Conservation (phyloP, 163 green algal genomes). For the Scenedesmus sp. region DNA sequence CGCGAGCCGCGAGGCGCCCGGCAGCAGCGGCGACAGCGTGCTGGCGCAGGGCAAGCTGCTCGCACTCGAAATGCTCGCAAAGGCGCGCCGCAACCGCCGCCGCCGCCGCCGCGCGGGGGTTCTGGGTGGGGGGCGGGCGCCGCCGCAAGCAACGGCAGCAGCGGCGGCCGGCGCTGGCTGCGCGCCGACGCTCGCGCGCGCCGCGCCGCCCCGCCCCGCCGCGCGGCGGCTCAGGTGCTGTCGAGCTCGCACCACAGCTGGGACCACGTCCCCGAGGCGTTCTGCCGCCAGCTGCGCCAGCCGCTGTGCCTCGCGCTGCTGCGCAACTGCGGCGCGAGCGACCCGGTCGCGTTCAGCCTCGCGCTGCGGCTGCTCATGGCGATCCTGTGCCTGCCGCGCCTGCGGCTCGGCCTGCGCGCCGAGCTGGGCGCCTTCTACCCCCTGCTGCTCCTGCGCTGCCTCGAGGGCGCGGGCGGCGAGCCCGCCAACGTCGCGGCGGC, state of each 20-base stretch:
- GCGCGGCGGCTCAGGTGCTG: too few relatives aligned
- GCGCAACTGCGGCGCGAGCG: constrained; percentile 73
- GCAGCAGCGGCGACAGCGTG: constrained; percentile 1
- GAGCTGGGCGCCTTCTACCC: constrained; percentile 94
- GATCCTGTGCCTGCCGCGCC: constrained; percentile 53
- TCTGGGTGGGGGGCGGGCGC: too few relatives aligned
- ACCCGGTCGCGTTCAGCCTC: constrained; percentile 62
- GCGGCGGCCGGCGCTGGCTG: too few relatives aligned
- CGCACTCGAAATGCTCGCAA: constrained; percentile 85
- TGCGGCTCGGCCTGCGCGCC: constrained; percentile 68
- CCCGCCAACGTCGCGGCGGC: constrained; percentile 55
- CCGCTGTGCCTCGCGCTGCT: constrained; percentile 88
- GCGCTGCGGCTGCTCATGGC: constrained; percentile 67
- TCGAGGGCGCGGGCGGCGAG: constrained; percentile 64
- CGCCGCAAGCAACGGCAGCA: too few relatives aligned
- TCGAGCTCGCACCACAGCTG: constrained; percentile 70
- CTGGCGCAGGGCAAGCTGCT: constrained; percentile 83
- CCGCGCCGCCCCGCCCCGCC: too few relatives aligned
- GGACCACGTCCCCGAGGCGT: constrained; percentile 72
- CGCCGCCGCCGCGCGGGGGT: too few relatives aligned
- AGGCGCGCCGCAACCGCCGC: constrained; percentile 70
- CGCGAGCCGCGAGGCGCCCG: constrained; percentile 54
- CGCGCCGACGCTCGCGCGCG: too few relatives aligned
- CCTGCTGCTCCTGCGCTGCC: constrained; percentile 83
- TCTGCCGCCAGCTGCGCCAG: constrained; percentile 81